Base-by-base conservation (phyloP, 108 stramenopile species). In the Aurantiochytrium sp. region DNA sequence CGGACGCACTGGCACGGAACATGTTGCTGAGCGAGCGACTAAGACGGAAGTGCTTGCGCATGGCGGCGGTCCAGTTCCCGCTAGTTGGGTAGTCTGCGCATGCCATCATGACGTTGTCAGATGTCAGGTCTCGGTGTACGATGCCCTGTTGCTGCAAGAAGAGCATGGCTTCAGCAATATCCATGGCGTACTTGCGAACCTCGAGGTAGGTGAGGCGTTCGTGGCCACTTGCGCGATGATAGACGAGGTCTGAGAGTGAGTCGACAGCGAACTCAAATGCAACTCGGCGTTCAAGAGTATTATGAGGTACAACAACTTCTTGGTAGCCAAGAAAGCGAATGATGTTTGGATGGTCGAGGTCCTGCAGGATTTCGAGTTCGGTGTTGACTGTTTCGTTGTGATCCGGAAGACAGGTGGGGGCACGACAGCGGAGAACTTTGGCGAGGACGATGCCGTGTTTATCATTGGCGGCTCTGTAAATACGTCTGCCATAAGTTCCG, bases 201-300 rank as follows among this genome's bases (percentile, higher is more conserved):
- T 83, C 76, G 25, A 83, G n/a, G 3, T 53, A 83, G 49, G 76
- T 4, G n/a, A 83, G 76, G 43, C 76, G 19, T 35, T 53, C 49
- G 28, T 47, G 51, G 28, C 49, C 76, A 3, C 43, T 83, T 6
- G 49, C 51, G 49, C 76, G 45, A 35, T 83, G 76, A 12, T 6
- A 6, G 23, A 83, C 76, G 76, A 83, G 76, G 18, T 83, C 76
- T 0, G 49, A 53, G 5, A 83, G 76, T 16, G 45, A 53, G 51
- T 83, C 76, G 76, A 83, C 76, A 23, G 76, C 76, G 28, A 83
- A 83, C 28, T 83, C 76, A 35, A 83, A 83, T 14, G 76, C 76
- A 35, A 83, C 51, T 6, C 76, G 6, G 4, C 76, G 45, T 28
- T 83, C 76, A 35, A 83, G 76, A 6, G 49, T 45, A 23, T 53